Conservation (phyloP, 176 grass and related monocot species). For the Triticum aestivum region IWGSC_CS_RefSeq_v2.1 NC_057801.1:50942028-50942527, state of each 20-base stretch:
- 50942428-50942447: background rate
- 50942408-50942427: background rate
- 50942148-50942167: background rate
- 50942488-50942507: slow-evolving; percentile 19
- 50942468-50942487: background rate
- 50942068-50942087: background rate
- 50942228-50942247: background rate
- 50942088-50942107: background rate
- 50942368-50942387: slow-evolving; percentile 72
- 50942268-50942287: background rate
- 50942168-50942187: background rate
- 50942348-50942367: slow-evolving; percentile 69
- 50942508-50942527: background rate
- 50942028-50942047: slow-evolving; percentile 69
- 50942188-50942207: background rate
- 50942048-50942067: slow-evolving; percentile 29
- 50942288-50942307: slow-evolving; percentile 86
- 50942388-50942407: background rate
- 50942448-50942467: slow-evolving; percentile 15
- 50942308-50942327: slow-evolving; percentile 41
- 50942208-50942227: background rate
- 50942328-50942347: slow-evolving; percentile 63
- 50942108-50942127: background rate
- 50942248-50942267: background rate
- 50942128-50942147: background rate